Base-by-base conservation (phyloP, 768 basidiomycete genomes). In the Pulveroboletus sp. region DNA sequence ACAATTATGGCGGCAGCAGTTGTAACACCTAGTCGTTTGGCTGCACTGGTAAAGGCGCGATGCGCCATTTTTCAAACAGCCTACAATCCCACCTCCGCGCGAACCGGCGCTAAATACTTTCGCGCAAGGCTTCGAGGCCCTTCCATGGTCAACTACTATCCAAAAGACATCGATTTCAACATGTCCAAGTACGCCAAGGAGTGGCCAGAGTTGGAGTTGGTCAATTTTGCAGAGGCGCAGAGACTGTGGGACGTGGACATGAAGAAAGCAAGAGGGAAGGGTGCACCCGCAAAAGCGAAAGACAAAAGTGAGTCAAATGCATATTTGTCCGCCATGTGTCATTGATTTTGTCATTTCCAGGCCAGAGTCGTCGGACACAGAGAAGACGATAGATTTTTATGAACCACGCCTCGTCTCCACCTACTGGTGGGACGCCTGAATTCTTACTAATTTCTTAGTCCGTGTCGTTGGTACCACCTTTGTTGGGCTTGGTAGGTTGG, bases 81-180 rank as follows among this genome's bases (percentile, higher is more conserved):
- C 4, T 92, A 88, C 71, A 97, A 97, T 69, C 94, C 94, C 0
- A 77, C 77, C 3, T 80, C 79, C 23, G 64, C 81, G 13, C 84
- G 94, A 16, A 94, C 89, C 0, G 95, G 95, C 16, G 87, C 92
- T 23, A 97, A 97, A 72, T 93, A 95, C 72, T 82, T 97, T 39
- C 83, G 87, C 17, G 75, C 79, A 13, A 77, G 87, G 16, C 80
- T 97, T 31, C 81, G 85, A 0, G 95, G 94, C 0, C 92, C 92
- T 0, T 78, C 90, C 23, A 89, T 97, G 85, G 63, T 86, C 55
- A 72, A 79, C 5, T 97, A 97, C 72, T 94, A 94, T 69, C 88
- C 87, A 0, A 64, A 70, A 19, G 67, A 72, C n/a, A 58, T 88
- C 50, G 74, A 80, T 48, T 67, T 91, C 29, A 62, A 76, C 51